These are phyloP conservation scores for Exsudoporus frostii DNA, from an alignment of 768 basidiomycete species.

Conservation along the genomic window DNA sequence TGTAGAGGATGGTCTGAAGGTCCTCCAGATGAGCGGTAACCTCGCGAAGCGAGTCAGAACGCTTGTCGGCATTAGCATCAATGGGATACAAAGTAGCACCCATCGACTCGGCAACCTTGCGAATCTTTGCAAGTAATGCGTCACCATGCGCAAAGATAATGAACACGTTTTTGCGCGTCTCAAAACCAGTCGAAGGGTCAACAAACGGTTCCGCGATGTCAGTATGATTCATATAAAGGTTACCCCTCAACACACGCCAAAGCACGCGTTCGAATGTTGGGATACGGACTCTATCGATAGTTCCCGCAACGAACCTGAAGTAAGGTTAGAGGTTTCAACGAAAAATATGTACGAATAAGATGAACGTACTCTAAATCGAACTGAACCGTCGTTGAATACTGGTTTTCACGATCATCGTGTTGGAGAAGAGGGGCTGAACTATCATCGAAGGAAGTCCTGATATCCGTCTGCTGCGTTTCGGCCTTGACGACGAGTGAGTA, in stretches of 20 bases:
- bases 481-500: slow-evolving; percentile 47
- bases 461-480: slow-evolving; percentile 72
- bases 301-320: slow-evolving; percentile 90
- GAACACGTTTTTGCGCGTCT: slow-evolving; percentile 97
- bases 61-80: slow-evolving; percentile 91
- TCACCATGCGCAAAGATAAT: slow-evolving; percentile 99
- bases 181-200: slow-evolving; percentile 76
- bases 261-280: slow-evolving; percentile 95
- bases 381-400: slow-evolving; percentile 50
- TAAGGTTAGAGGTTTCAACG: slow-evolving; percentile 3
- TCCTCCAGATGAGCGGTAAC: slow-evolving; percentile 89
- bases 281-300: slow-evolving; percentile 88
- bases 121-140: slow-evolving; percentile 90
- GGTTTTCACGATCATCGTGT: slow-evolving; percentile 81
- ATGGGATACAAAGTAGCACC: slow-evolving; percentile 96
- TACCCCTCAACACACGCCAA: slow-evolving; percentile 97
- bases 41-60: slow-evolving; percentile 84
- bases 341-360: not conserved
- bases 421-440: slow-evolving; percentile 87
- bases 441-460: slow-evolving; percentile 88
- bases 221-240: slow-evolving; percentile 98
- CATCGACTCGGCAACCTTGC: slow-evolving; percentile 99
- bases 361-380: slow-evolving; percentile 83
- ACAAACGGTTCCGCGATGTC: slow-evolving; percentile 93
- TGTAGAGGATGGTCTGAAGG: slow-evolving; percentile 82